Base-by-base conservation (phyloP, 768 basidiomycete genomes). In the Kockovaella imperatae region DNA sequence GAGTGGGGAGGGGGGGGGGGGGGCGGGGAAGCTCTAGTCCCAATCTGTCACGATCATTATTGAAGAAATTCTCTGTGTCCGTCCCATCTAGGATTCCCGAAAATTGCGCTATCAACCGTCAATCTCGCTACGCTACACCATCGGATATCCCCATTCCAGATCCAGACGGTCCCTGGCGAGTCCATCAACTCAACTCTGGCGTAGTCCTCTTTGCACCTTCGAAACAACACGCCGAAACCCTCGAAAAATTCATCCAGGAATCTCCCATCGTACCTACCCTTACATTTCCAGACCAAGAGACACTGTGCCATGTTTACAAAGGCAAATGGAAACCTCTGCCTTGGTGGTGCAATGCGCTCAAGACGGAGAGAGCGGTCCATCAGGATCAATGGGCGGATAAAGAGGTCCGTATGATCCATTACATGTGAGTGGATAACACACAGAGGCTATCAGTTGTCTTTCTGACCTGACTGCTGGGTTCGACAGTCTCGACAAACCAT, bases 231-330 rank as follows among this genome's bases (percentile, higher is more conserved):
- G 75, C 80, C 48, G 64, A 77, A 14, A 69, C 67, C 6, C 76
- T 97, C 50, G 64, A 75, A 28, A 61, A 77, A 35, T 82, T 77
- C 64, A 77, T 91, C 28, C 71, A 74, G 46, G 78, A 74, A 4
- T 79, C 78, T 7, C 77, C 79, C 2, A 74, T 76, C 8, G 74
- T 84, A 6, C 50, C 75, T 3, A 73, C 74, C 0, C 82, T 78
- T 74, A 70, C 68, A n/a, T 95, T 96, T 68, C 82, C 88, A 1
- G 93, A 99, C 70, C 93, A 99, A 69, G 93, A 99, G 59, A 77
- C 95, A 26, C 79, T 96, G 26, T 78, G 90, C 1, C 78, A 77
- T 26, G 79, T 81, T 64, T 97, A 93, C 75, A 71, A 76, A 47
- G 84, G 83, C 15, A 50, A 50, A 42, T 68, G 69, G 71, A 49